Percentiles rank a stretch among this genome's conserved stretches.
Evolutionary conservation across 352 stramenopile genomes (phyloP).

Genomic region (Blastocystis sp.): DNA sequence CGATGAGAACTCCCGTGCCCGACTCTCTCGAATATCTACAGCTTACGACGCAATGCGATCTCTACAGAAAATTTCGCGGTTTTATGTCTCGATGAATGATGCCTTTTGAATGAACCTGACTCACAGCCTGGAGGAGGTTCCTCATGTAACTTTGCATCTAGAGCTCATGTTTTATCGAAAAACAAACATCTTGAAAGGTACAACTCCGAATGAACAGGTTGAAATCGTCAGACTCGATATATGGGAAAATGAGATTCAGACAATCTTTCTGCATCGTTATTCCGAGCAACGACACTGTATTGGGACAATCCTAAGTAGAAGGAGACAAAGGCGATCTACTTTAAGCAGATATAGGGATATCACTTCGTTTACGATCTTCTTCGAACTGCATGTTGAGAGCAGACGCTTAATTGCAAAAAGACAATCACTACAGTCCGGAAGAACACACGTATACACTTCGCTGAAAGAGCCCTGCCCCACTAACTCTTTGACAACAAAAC

Average conservation of each 20-base stretch:
- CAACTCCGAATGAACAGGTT: slow-evolving; percentile 31
- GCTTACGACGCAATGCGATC: background rate
- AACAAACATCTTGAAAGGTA: slow-evolving; percentile 37
- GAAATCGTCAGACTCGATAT: slow-evolving; percentile 30
- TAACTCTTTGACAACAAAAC: slow-evolving; percentile 31
- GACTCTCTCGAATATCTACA: slow-evolving; percentile 32
- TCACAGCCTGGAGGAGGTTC: slow-evolving; percentile 3
- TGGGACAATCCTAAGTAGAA: slow-evolving; percentile 31
- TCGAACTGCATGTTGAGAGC: slow-evolving; percentile 32
- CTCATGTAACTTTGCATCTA: slow-evolving; percentile 56
- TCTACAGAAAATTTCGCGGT: slow-evolving; percentile 55
- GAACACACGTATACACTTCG: slow-evolving; percentile 34
- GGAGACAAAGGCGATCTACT: background rate
- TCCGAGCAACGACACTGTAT: slow-evolving; percentile 21
- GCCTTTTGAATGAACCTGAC: slow-evolving; percentile 17
- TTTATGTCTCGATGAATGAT: slow-evolving; percentile 60
- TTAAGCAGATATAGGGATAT: slow-evolving; percentile 23
- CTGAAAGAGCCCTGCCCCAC: slow-evolving; percentile 37
- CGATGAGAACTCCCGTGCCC: background rate
- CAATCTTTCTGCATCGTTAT: slow-evolving; percentile 47
- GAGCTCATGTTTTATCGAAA: background rate
- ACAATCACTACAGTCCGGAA: background rate
- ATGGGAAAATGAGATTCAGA: slow-evolving; percentile 55
- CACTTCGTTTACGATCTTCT: slow-evolving; percentile 53
- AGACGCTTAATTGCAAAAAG: slow-evolving; percentile 46